Evolutionary conservation across 495 filamentous ascomycete genomes (phyloP).

Genomic region (Hyaloscypha hepaticicola): DNA sequence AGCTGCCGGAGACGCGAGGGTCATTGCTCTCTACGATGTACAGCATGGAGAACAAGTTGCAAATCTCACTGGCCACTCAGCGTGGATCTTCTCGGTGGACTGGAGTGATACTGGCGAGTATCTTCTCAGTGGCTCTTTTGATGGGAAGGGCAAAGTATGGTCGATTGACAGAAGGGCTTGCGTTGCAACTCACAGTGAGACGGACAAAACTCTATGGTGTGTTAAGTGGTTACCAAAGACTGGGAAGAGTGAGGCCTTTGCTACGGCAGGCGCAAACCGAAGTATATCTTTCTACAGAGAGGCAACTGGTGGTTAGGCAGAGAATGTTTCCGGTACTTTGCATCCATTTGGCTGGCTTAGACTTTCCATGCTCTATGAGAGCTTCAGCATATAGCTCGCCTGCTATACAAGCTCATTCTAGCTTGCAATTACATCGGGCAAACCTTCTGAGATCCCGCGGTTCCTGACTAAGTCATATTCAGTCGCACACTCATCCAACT

Average conservation of each 20-base stretch:
- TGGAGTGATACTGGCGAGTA: slow-evolving; percentile 96
- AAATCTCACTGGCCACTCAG: slow-evolving; percentile 73
- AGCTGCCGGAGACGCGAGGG: slow-evolving; percentile 84
- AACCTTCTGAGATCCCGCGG: background rate
- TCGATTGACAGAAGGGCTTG: slow-evolving; percentile 76
- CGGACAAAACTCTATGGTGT: slow-evolving; percentile 80
- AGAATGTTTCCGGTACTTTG: background rate
- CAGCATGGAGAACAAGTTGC: slow-evolving; percentile 88
- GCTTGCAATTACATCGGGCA: background rate
- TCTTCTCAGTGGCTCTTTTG: slow-evolving; percentile 80
- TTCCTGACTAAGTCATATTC: slow-evolving; percentile 16
- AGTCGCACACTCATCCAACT: too few relatives aligned
- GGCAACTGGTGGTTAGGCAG: slow-evolving; percentile 66
- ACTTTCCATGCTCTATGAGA: background rate
- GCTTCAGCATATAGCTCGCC: background rate
- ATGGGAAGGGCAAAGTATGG: slow-evolving; percentile 96
- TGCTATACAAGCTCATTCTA: background rate
- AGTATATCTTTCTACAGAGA: slow-evolving; percentile 90
- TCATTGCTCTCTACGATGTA: slow-evolving; percentile 91
- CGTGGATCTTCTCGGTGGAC: slow-evolving; percentile 86
- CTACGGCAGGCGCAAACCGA: slow-evolving; percentile 74
- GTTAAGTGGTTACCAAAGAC: slow-evolving; percentile 86
- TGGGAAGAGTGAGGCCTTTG: slow-evolving; percentile 78
- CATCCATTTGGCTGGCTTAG: background rate
- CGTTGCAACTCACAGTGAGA: slow-evolving; percentile 91